Evolutionary conservation across 805 yeast genomes (phyloP).

Genomic region (Yarrowia sp.): DNA sequence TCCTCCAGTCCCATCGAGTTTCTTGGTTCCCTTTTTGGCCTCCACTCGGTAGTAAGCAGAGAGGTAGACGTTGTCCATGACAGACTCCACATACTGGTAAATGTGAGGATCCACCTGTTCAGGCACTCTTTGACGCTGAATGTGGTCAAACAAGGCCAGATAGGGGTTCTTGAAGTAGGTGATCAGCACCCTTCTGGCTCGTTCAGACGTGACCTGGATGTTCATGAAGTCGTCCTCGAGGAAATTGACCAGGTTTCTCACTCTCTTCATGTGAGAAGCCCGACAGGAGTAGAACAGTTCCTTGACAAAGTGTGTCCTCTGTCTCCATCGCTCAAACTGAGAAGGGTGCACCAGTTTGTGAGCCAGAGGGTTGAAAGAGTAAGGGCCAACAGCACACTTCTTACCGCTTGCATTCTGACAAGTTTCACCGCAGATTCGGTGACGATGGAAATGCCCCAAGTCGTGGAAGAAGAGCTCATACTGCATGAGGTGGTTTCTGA

Average conservation of each 20-base stretch:
- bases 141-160: slow-evolving; percentile 4
- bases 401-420: neutral
- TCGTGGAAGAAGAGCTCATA: neutral
- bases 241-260: neutral
- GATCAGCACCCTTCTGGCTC: neutral
- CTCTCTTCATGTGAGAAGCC: neutral
- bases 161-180: slow-evolving; percentile 17
- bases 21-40: neutral
- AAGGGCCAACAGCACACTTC: neutral
- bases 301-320: neutral
- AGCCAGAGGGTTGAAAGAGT: neutral
- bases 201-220: neutral
- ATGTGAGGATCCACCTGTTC: neutral
- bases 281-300: slow-evolving; percentile 8
- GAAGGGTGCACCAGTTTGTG: neutral
- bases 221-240: slow-evolving; percentile 2
- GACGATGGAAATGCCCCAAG: neutral
- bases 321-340: neutral
- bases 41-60: slow-evolving; percentile 27
- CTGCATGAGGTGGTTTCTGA: neutral
- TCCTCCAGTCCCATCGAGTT: neutral
- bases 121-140: neutral
- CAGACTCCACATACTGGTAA: slow-evolving; percentile 1
- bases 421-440: neutral
- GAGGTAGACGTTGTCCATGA: slow-evolving; percentile 18